Conservation (phyloP, 2,329 filamentous ascomycete genomes). For the Ophiocordyceps polyrhachis-furcata region DNA sequence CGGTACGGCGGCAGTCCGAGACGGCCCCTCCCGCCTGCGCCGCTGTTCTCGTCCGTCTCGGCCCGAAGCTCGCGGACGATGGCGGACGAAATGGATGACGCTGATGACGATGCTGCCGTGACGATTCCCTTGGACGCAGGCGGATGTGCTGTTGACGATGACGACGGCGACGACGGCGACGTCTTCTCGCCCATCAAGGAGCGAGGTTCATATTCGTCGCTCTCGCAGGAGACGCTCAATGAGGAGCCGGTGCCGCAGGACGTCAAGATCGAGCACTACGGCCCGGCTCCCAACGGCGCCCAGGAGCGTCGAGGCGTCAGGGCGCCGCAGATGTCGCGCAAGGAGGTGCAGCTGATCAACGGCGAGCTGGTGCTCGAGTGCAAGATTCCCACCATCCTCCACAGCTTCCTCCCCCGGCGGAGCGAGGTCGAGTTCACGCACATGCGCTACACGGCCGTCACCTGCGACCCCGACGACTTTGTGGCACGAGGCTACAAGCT, state of each 20-base stretch:
- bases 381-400: slow-evolving; percentile 96
- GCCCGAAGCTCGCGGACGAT: slow-evolving; percentile 31
- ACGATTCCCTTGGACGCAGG: slow-evolving; percentile 51
- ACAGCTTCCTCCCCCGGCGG: slow-evolving; percentile 84
- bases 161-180: slow-evolving; percentile 32
- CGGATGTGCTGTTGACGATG: slow-evolving; percentile 25
- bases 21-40: slow-evolving; percentile 72
- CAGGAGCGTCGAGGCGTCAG: slow-evolving; percentile 78
- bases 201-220: slow-evolving; percentile 37
- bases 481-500: slow-evolving; percentile 77
- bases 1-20: slow-evolving; percentile 76
- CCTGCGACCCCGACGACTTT: slow-evolving; percentile 91
- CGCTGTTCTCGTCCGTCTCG: slow-evolving; percentile 48
- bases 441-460: slow-evolving; percentile 98
- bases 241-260: slow-evolving; percentile 18
- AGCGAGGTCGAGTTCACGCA: slow-evolving; percentile 95
- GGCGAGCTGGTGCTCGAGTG: slow-evolving; percentile 95
- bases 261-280: slow-evolving; percentile 61
- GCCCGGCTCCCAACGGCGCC: slow-evolving; percentile 67
- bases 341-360: slow-evolving; percentile 91
- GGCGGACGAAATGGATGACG: slow-evolving; percentile 9
- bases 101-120: slow-evolving; percentile 44
- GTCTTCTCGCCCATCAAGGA: slow-evolving; percentile 48
- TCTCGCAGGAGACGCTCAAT: slow-evolving; percentile 35
- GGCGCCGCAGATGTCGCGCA: slow-evolving; percentile 72